Evolutionary conservation across 768 basidiomycete genomes (phyloP).

Genomic region (Lactifluus echinatus): DNA sequence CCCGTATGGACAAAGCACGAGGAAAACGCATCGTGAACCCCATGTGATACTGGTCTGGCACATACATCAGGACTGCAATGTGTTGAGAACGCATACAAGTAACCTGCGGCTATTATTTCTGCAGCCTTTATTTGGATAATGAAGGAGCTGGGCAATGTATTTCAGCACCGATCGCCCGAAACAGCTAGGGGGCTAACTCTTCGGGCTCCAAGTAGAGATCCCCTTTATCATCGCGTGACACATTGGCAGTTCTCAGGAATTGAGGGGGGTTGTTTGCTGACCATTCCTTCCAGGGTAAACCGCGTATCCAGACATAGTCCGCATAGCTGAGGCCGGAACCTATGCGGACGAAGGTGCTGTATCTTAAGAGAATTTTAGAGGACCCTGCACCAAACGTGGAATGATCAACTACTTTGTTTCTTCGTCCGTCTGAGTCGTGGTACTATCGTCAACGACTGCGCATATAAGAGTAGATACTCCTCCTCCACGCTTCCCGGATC

Average conservation of each 20-base stretch:
- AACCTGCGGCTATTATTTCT: constrained; percentile 74
- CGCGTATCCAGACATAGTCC: constrained; percentile 79
- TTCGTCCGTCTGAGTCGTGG: constrained; percentile 44
- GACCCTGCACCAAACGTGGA: background rate
- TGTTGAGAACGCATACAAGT: background rate
- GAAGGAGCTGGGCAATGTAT: constrained; percentile 61
- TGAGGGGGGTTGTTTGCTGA: constrained; percentile 64
- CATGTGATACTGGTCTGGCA: constrained; percentile 69
- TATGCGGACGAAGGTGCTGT: constrained; percentile 80
- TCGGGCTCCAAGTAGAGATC: constrained; percentile 87
- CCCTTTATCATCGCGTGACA: constrained; percentile 68
- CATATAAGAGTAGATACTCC: constrained; percentile 86
- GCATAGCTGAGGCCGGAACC: constrained; percentile 82
- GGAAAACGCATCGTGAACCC: constrained; percentile 94
- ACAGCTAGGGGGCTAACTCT: constrained; percentile 44
- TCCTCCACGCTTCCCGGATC: constrained; percentile 76
- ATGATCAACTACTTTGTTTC: constrained; percentile 47
- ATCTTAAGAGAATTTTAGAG: constrained; percentile 38
- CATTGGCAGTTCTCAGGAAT: constrained; percentile 56
- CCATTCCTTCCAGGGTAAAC: constrained; percentile 77
- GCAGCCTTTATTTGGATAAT: constrained; percentile 90
- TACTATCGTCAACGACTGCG: constrained; percentile 75
- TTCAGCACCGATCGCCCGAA: background rate
- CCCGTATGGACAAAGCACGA: constrained; percentile 68
- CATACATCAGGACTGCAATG: background rate